These are phyloP conservation scores for Vigna radiata DNA, from an alignment of 306 rosid species.

Conservation along the genomic window DNA sequence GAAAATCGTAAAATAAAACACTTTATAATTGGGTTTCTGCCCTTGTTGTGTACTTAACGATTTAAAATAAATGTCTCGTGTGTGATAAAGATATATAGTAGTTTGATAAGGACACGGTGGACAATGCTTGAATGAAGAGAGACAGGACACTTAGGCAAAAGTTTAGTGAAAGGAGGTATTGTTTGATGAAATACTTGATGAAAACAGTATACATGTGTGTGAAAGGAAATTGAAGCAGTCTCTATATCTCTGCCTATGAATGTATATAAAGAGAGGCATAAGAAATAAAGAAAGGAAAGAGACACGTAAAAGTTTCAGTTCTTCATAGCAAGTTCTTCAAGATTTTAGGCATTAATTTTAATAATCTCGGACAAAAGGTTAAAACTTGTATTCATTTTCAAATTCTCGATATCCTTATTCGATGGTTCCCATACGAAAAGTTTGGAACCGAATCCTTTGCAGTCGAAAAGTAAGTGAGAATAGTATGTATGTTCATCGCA, in stretches of 20 bases:
- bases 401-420: background rate
- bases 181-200: background rate
- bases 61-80: background rate
- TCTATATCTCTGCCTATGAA: background rate
- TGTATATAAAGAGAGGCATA: background rate
- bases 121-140: background rate
- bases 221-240: background rate
- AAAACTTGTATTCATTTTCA: background rate
- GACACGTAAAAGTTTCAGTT: background rate
- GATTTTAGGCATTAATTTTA: background rate
- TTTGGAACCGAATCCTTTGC: background rate
- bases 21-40: background rate
- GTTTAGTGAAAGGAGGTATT: background rate
- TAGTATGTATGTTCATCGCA: conserved; percentile 3
- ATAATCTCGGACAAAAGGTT: background rate
- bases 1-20: background rate
- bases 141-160: background rate
- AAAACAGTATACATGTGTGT: background rate
- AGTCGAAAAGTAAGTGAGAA: background rate
- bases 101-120: background rate
- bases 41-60: background rate
- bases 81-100: background rate
- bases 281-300: background rate
- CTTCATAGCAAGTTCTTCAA: background rate
- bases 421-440: background rate